A percentile compares a stretch with the other conserved stretches of the same genome.
These are phyloP conservation scores for Mycena galopus DNA, from an alignment of 768 basidiomycete genomes.

Conservation along the genomic window DNA sequence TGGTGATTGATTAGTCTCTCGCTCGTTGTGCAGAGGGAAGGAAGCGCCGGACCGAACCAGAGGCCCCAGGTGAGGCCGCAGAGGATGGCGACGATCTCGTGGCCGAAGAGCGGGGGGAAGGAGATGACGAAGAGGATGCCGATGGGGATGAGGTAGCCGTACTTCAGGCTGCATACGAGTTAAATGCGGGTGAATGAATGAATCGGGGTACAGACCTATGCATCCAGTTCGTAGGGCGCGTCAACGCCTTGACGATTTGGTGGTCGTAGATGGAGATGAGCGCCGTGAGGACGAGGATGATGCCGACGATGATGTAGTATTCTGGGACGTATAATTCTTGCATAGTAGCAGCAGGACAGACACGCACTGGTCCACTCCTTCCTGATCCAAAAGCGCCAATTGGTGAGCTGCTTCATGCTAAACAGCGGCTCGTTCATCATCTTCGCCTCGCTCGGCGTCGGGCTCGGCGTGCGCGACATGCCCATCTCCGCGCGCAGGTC, in stretches of 20 bases:
- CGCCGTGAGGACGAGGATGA: slow-evolving; percentile 60
- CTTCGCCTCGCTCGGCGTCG: slow-evolving; percentile 70
- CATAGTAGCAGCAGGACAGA: background rate
- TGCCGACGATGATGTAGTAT: slow-evolving; percentile 63
- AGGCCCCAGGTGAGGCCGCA: slow-evolving; percentile 94
- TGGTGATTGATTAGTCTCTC: no score
- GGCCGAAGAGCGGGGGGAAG: slow-evolving; percentile 92
- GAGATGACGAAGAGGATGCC: slow-evolving; percentile 86
- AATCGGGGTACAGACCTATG: slow-evolving; percentile 60
- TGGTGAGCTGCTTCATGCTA: slow-evolving; percentile 58
- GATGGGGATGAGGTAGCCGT: slow-evolving; percentile 85
- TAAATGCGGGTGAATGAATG: no score
- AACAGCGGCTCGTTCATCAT: slow-evolving; percentile 59
- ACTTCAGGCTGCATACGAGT: slow-evolving; percentile 64
- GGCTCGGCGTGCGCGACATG: slow-evolving; percentile 66
- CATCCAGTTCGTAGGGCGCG: slow-evolving; percentile 75
- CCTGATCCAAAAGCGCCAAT: slow-evolving; percentile 66
- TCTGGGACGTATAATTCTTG: slow-evolving; percentile 46
- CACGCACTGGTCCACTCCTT: slow-evolving; percentile 70
- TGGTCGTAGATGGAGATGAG: slow-evolving; percentile 72
- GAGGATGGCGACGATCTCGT: slow-evolving; percentile 90
- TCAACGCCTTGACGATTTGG: slow-evolving; percentile 79
- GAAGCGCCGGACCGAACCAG: no score
- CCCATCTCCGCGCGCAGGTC: slow-evolving; percentile 28
- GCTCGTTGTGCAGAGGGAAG: no score